Base-by-base conservation (phyloP, 2,329 filamentous ascomycete species). In the Calonectria leucothoes region DNA sequence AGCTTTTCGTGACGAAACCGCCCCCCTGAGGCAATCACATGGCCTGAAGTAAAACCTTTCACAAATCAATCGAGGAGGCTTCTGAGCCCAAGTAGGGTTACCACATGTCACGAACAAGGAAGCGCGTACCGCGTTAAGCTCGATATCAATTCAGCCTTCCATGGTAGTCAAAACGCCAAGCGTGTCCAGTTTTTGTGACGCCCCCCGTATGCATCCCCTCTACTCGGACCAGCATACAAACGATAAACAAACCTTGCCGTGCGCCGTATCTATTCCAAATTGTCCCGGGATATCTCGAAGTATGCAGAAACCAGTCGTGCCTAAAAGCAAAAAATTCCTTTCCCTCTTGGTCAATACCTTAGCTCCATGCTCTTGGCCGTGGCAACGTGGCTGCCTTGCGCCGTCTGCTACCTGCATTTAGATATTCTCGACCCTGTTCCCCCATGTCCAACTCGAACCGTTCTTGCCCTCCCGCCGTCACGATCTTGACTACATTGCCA, bases 401-500 rank as follows among this genome's bases (percentile, higher is more conserved):
- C 63, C 87, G 84, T 76, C 88, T 83, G 70, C 81, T 85, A 3
- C 82, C 81, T 27, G 86, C 76, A 27, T 82, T 86, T 72, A 82
- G 81, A 14, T 80, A 76, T 48, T 85, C 82, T 3, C 81, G 77
- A 42, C 80, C 76, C 15, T 68, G 78, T 3, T 80, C 77, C 61
- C 79, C 84, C 27, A 78, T 79, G 31, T 82, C 82, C 20, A 79
- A 84, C 52, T 92, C 91, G 77, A 93, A 94, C 37, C 90, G 86
- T 80, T 94, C 93, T 75, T 91, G 89, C 7, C 93, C 82, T 4
- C 83, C 93, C 7, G 93, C 86, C 2, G 90, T 91, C 70, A 95
- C 88, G 65, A 95, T 85, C 83, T 95, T 95, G 79, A 95, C 88
- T 1, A 91, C 87, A 76, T 95, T 94, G 15, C 94, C 94, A 72